Evolutionary conservation across 2,329 filamentous ascomycete species (phyloP).

Genomic region (Paraphaeosphaeria sporulosa): DNA sequence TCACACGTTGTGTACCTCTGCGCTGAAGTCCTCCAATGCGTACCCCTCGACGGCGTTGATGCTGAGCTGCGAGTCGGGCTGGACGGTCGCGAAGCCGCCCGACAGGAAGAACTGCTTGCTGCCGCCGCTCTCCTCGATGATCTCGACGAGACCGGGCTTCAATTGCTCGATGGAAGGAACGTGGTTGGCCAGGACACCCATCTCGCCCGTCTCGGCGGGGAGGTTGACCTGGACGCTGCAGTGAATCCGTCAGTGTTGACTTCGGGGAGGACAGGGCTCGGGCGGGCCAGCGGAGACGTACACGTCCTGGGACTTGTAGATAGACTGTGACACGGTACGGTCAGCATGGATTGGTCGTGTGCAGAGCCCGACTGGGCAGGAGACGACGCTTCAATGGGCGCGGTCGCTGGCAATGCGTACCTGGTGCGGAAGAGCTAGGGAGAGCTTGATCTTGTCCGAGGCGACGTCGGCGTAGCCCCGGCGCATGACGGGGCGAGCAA

Average conservation of each 20-base stretch:
- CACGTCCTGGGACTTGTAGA: conserved; percentile 76
- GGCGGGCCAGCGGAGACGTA: conserved; percentile 57
- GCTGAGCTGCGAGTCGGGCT: conserved; percentile 93
- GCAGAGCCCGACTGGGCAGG: background rate
- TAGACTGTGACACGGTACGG: conserved; percentile 57
- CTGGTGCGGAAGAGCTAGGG: conserved; percentile 96
- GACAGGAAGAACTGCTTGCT: conserved; percentile 99
- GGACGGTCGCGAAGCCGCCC: conserved; percentile 94
- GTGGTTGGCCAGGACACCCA: conserved; percentile 99
- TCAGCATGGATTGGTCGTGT: conserved; percentile 31
- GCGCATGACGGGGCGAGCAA: conserved; percentile 80
- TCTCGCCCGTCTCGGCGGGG: conserved; percentile 95
- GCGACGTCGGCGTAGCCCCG: conserved; percentile 78
- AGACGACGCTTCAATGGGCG: conserved; percentile 1
- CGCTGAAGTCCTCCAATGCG: conserved; percentile 94
- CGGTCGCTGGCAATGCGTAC: conserved; percentile 64
- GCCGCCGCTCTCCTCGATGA: conserved; percentile 88
- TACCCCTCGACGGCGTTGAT: conserved; percentile 98
- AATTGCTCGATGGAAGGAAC: conserved; percentile 99
- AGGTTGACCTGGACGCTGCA: conserved; percentile 96
- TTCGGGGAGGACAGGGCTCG: conserved; percentile 28
- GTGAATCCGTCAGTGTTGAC: conserved; percentile 38
- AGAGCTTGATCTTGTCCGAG: conserved; percentile 84
- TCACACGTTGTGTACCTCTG: conserved; percentile 63
- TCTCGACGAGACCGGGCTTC: conserved; percentile 93